Conservation (phyloP, 352 stramenopile species). For the Phytopythium cucurbitacearum region DNA sequence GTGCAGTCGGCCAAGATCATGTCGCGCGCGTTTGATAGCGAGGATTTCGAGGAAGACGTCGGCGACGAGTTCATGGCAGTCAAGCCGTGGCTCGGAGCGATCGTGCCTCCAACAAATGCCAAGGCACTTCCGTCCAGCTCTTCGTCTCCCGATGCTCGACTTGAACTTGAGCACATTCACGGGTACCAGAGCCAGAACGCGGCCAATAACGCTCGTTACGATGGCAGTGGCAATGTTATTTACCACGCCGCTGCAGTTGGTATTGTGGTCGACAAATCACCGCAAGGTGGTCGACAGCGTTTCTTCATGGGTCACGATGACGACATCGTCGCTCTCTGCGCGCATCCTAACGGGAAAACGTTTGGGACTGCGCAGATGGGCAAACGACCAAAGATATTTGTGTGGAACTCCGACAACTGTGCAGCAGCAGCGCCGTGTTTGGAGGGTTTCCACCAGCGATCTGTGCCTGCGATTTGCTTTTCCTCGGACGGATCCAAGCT, state of each 20-base stretch:
- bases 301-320: conserved; percentile 78
- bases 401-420: conserved; percentile 50
- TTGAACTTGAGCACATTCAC: conserved; percentile 69
- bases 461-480: conserved; percentile 66
- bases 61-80: conserved; percentile 91
- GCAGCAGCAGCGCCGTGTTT: conserved; percentile 35
- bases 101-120: conserved; percentile 61
- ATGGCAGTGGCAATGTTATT: conserved; percentile 46
- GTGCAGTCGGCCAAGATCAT: no score
- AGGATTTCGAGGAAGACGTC: conserved; percentile 25
- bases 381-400: conserved; percentile 77
- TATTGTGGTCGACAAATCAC: conserved; percentile 53
- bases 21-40: conserved; percentile 15
- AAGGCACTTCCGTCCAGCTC: conserved; percentile 18
- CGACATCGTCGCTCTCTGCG: conserved; percentile 78
- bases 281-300: conserved; percentile 19
- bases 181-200: conserved; percentile 75
- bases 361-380: conserved; percentile 88
- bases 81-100: conserved; percentile 83
- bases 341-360: conserved; percentile 69
- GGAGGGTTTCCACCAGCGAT: conserved; percentile 77
- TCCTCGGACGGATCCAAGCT: conserved; percentile 66
- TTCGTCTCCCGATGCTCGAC: conserved; percentile 25
- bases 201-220: conserved; percentile 76
- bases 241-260: conserved; percentile 80